These are phyloP conservation scores for Brassica carinata DNA, from an alignment of 345 rosid genomes.

Conservation along the genomic window DNA sequence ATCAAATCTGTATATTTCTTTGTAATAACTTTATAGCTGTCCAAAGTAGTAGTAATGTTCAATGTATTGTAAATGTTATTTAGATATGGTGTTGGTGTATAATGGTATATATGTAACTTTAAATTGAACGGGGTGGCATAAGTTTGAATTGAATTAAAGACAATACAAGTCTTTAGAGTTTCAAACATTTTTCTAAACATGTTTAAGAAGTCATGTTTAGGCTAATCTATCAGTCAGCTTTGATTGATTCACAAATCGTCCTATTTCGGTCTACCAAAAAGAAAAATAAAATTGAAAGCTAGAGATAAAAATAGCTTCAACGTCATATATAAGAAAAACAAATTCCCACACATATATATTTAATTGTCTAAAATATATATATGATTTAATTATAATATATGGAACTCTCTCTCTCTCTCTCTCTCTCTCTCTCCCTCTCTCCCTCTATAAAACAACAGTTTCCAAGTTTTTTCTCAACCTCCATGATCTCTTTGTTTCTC, in stretches of 20 bases:
- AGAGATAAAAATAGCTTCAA: constrained; percentile 1
- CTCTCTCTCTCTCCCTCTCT: too few species aligned
- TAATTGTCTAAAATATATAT: background rate
- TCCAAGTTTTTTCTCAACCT: constrained; percentile 21
- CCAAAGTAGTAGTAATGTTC: background rate
- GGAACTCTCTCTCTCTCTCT: background rate
- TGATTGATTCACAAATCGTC: background rate
- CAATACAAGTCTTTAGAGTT: constrained; percentile 9
- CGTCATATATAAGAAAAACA: background rate
- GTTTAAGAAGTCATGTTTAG: background rate
- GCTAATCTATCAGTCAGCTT: background rate
- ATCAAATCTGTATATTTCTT: background rate
- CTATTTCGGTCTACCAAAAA: background rate
- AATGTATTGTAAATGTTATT: background rate
- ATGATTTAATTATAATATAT: background rate
- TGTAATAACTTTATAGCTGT: background rate
- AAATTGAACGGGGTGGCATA: too few species aligned
- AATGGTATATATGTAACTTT: background rate
- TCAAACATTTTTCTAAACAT: background rate
- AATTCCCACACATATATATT: background rate
- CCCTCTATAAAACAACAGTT: constrained; percentile 8
- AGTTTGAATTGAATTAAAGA: too few species aligned
- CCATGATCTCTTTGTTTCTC: constrained; percentile 18
- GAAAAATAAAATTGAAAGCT: background rate
- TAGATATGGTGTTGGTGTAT: background rate